phyloP scores from a whole-genome alignment of 768 basidiomycete species.

The Tricholoma sp. region DNA sequence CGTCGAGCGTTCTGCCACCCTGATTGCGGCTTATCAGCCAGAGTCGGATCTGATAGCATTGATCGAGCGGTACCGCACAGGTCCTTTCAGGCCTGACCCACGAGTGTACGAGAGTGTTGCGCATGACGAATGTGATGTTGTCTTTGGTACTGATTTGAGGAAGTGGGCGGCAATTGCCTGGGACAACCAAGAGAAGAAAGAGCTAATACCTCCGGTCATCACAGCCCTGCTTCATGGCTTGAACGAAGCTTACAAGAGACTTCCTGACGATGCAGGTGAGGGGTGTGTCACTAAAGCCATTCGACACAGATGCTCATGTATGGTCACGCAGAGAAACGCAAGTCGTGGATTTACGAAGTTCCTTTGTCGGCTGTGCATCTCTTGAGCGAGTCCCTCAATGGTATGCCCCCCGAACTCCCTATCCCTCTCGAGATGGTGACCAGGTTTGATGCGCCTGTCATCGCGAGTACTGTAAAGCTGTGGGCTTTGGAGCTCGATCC shows the following conservation, averaged over 20 bases:
- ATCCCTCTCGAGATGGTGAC: conserved; percentile 47
- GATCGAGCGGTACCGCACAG: conserved; percentile 90
- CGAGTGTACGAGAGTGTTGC: conserved; percentile 84
- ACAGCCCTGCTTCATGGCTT: conserved; percentile 61
- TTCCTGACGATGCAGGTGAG: conserved; percentile 63
- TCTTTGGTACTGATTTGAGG: conserved; percentile 88
- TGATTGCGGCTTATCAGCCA: conserved; percentile 82
- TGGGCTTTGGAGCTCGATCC: conserved; percentile 92
- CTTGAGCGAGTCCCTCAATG: conserved; percentile 81
- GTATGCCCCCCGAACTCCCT: conserved; percentile 51
- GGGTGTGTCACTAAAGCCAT: conserved; percentile 3
- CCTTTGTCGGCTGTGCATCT: conserved; percentile 81
- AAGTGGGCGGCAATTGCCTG: conserved; percentile 88
- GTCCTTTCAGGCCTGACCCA: conserved; percentile 83
- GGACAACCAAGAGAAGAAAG: conserved; percentile 56
- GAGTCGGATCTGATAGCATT: conserved; percentile 83
- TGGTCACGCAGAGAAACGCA: conserved; percentile 61
- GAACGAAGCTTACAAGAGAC: conserved; percentile 53
- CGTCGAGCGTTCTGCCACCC: conserved; percentile 63
- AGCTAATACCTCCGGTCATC: conserved; percentile 69
- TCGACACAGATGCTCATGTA: background rate
- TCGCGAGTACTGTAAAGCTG: conserved; percentile 81
- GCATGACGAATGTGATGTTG: conserved; percentile 79
- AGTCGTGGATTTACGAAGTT: conserved; percentile 93
- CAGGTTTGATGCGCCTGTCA: conserved; percentile 80